Evolutionary conservation across 768 basidiomycete species (phyloP).

Genomic region (Suillus sp.): DNA sequence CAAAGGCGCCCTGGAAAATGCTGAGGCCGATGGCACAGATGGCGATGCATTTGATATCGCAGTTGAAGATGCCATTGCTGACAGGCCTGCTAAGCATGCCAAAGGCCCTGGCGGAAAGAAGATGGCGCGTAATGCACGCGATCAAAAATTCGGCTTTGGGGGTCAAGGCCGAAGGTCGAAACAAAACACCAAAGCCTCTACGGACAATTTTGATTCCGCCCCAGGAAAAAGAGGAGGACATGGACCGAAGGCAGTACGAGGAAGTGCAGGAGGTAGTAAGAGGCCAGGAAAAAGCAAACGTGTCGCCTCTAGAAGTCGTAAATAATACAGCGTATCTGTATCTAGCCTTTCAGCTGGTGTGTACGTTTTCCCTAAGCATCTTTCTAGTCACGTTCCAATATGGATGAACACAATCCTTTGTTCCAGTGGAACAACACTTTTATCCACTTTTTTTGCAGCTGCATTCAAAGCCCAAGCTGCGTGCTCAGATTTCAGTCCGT

Average conservation of each 20-base stretch:
- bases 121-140: slow-evolving; percentile 62
- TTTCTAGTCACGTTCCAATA: slow-evolving; percentile 24
- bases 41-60: slow-evolving; percentile 80
- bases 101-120: slow-evolving; percentile 31
- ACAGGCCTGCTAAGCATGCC: slow-evolving; percentile 63
- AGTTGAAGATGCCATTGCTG: slow-evolving; percentile 85
- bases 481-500: slow-evolving; percentile 17
- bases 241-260: slow-evolving; percentile 33
- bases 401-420: slow-evolving; percentile 33
- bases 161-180: slow-evolving; percentile 70
- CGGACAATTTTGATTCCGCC: slow-evolving; percentile 65
- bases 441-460: slow-evolving; percentile 19
- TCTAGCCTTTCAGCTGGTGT: slow-evolving; percentile 1
- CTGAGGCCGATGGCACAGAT: slow-evolving; percentile 53
- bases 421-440: slow-evolving; percentile 20
- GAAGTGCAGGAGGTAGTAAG: slow-evolving; percentile 40
- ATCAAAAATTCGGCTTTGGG: slow-evolving; percentile 83
- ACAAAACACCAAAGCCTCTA: slow-evolving; percentile 80
- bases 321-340: slow-evolving; percentile 21
- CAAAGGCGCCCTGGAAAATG: slow-evolving; percentile 76
- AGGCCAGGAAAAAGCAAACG: slow-evolving; percentile 65
- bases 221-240: slow-evolving; percentile 35
- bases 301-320: slow-evolving; percentile 42
- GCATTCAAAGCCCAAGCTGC: slow-evolving; percentile 23
- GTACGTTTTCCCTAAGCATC: neutral